Percentiles rank a stretch among this genome's conserved stretches.
Conservation (phyloP, 2,329 filamentous ascomycete genomes). For the Neofusicoccum parvum region DNA sequence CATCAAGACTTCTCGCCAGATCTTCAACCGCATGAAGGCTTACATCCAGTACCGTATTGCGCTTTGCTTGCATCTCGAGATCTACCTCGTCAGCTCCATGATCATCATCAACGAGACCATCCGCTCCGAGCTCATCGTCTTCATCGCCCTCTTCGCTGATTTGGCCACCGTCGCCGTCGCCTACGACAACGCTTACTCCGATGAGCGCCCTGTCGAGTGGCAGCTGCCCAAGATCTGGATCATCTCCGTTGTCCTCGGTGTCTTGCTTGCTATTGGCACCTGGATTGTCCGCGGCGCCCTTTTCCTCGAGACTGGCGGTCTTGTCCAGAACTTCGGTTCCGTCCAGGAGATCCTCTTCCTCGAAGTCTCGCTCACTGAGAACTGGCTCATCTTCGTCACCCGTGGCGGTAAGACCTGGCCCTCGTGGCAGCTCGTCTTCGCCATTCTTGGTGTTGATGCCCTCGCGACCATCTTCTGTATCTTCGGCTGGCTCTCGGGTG, state of each 20-base stretch:
- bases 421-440: constrained; percentile 71
- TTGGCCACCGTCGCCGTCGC: constrained; percentile 77
- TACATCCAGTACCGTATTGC: constrained; percentile 79
- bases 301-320: constrained; percentile 69
- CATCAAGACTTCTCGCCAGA: constrained; percentile 74
- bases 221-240: constrained; percentile 82
- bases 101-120: constrained; percentile 80
- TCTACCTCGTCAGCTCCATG: constrained; percentile 77
- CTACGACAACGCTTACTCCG: constrained; percentile 78
- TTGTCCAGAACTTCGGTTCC: constrained; percentile 74
- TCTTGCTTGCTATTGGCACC: constrained; percentile 68
- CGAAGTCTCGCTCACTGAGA: constrained; percentile 55
- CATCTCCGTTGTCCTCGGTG: constrained; percentile 69
- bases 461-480: constrained; percentile 73
- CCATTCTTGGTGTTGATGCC: constrained; percentile 72
- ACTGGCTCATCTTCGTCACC: constrained; percentile 59
- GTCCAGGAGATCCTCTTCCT: constrained; percentile 69
- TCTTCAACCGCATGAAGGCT: constrained; percentile 78
- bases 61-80: constrained; percentile 71
- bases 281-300: constrained; percentile 74
- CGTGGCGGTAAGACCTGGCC: constrained; percentile 70
- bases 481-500: constrained; percentile 72
- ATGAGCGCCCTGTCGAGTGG: constrained; percentile 76
- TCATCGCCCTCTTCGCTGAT: constrained; percentile 78
- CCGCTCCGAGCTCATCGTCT: constrained; percentile 72